Evolutionary conservation across 306 rosid genomes (phyloP).

Genomic region (Cicer chorassanicum): DNA sequence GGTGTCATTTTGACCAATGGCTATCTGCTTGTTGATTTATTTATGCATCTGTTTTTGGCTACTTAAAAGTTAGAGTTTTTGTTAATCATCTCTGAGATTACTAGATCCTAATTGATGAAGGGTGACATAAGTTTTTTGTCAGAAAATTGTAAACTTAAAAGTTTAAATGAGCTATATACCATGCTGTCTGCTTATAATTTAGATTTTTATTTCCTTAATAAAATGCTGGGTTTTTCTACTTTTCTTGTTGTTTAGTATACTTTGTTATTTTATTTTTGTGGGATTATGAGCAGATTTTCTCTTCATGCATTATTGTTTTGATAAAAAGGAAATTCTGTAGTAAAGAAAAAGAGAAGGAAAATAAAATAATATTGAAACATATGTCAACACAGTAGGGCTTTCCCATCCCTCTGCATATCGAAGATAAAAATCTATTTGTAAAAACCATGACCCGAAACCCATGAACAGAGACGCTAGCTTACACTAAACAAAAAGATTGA

Average conservation of each 20-base stretch:
- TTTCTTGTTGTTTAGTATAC: slow-evolving; percentile 21
- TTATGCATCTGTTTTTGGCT: slow-evolving; percentile 21
- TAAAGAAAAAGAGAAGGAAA: slow-evolving; percentile 11
- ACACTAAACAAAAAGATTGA: slow-evolving; percentile 1
- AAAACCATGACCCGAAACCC: neutral
- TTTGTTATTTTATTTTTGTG: slow-evolving; percentile 12
- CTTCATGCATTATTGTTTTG: neutral
- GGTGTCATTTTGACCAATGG: slow-evolving; percentile 7
- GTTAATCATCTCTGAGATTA: slow-evolving; percentile 17
- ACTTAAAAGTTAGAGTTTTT: neutral
- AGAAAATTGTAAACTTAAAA: neutral
- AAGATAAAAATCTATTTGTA: neutral
- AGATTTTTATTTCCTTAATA: slow-evolving; percentile 4
- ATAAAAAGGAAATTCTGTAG: neutral
- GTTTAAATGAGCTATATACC: slow-evolving; percentile 3
- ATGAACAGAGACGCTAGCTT: neutral
- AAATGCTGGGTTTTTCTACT: slow-evolving; percentile 8
- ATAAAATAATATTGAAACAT: neutral
- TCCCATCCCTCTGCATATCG: neutral
- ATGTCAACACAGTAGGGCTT: neutral
- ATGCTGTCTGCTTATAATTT: slow-evolving; percentile 4
- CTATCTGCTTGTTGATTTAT: slow-evolving; percentile 9
- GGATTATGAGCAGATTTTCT: neutral
- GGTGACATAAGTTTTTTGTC: slow-evolving; percentile 10
- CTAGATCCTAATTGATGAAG: slow-evolving; percentile 25